Conservation (phyloP, 148 eudicot genomes). For the Amaranthus cruentus region DNA sequence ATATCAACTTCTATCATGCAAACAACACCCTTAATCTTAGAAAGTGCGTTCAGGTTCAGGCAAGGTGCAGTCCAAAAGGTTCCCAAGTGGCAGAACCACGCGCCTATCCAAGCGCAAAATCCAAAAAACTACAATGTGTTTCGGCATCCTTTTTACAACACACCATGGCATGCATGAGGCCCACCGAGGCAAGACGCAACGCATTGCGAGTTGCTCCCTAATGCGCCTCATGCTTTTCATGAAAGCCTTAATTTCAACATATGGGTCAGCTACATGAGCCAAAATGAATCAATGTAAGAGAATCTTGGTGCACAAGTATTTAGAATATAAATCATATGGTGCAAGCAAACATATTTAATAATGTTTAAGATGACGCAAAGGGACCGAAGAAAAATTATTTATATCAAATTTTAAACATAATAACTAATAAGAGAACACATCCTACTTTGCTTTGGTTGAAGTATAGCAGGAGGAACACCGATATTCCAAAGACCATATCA, state of each 20-base stretch:
- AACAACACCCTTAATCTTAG: background rate
- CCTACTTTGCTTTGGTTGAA: conserved; percentile 81
- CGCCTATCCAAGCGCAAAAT: too few species aligned
- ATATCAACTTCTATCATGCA: background rate
- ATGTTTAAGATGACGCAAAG: background rate
- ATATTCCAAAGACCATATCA: conserved; percentile 75
- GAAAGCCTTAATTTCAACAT: too few species aligned
- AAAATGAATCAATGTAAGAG: too few species aligned
- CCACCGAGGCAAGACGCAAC: too few species aligned
- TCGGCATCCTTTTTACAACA: too few species aligned
- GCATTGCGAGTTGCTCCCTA: too few species aligned
- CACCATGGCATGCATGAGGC: too few species aligned
- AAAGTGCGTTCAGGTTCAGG: background rate
- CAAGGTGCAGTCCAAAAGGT: background rate
- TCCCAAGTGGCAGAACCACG: too few species aligned
- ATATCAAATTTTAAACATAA: conserved; percentile 1
- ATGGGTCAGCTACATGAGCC: too few species aligned
- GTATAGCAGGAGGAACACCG: conserved; percentile 75
- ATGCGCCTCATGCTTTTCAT: too few species aligned
- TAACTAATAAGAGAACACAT: conserved; percentile 3
- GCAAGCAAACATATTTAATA: background rate
- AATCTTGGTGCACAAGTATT: too few species aligned
- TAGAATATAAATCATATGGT: background rate
- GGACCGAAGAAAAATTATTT: background rate
- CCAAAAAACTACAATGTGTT: too few species aligned